phyloP scores from a whole-genome alignment of 139 green algal genomes.

The Coelastrella sp. region DNA sequence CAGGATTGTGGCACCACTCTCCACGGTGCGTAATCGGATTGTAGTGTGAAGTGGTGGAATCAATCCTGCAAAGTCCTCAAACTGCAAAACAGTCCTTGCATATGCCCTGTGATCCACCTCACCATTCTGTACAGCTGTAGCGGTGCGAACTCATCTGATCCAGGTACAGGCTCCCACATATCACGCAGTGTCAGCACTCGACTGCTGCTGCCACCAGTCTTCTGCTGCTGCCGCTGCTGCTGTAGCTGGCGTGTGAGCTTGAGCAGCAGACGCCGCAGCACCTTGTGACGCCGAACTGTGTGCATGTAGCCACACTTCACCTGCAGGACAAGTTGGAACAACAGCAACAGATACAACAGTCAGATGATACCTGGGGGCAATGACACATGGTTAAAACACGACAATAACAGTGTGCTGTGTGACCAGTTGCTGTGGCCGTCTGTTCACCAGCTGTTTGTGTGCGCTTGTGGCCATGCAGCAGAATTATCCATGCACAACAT shows the following conservation, averaged over 20 bases:
- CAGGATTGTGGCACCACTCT: no score
- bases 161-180: constrained; percentile 7
- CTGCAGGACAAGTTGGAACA: neutral
- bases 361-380: no score
- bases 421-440: no score
- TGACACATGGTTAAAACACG: no score
- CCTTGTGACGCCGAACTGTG: neutral
- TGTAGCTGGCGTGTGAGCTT: neutral
- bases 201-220: neutral
- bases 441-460: no score
- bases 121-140: constrained; percentile 28
- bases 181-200: neutral
- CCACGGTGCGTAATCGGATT: no score
- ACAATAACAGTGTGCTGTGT: no score
- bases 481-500: no score
- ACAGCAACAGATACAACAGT: neutral
- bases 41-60: no score
- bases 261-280: constrained; percentile 9
- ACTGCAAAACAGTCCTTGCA: neutral
- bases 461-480: no score
- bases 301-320: neutral
- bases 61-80: neutral
- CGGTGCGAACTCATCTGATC: neutral
- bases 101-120: neutral
- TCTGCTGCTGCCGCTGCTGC: neutral